Evolutionary conservation across 2,329 filamentous ascomycete species (phyloP).

Genomic region (Phialemoniopsis sp.): DNA sequence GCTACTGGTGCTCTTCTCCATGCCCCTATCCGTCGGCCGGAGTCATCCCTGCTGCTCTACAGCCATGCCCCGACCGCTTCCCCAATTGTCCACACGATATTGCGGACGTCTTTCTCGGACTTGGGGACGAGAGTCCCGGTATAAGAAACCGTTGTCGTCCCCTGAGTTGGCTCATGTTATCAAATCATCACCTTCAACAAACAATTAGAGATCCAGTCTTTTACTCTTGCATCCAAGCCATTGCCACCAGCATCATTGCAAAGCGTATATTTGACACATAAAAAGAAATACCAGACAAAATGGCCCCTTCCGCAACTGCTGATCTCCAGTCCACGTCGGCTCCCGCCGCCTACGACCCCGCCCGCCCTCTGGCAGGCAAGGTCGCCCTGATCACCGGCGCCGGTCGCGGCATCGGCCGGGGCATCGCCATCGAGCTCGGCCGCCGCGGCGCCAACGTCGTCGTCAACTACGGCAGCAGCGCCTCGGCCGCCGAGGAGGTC

Average conservation of each 20-base stretch:
- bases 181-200: too few relatives aligned
- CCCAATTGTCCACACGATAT: too few relatives aligned
- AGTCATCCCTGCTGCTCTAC: too few relatives aligned
- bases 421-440: constrained; percentile 64
- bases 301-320: constrained; percentile 6
- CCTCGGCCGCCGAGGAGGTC: constrained; percentile 49
- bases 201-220: not conserved
- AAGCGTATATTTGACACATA: not conserved
- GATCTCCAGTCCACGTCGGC: not conserved
- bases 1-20: too few relatives aligned
- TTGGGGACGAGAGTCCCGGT: too few relatives aligned
- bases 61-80: too few relatives aligned
- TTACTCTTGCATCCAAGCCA: not conserved
- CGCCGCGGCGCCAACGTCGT: constrained; percentile 60
- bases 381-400: constrained; percentile 60
- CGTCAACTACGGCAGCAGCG: constrained; percentile 62
- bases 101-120: too few relatives aligned
- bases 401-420: constrained; percentile 62
- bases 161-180: too few relatives aligned
- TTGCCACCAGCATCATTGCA: not conserved
- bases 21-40: too few relatives aligned
- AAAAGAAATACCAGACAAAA: constrained; percentile 1
- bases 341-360: constrained; percentile 2
- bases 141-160: too few relatives aligned
- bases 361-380: constrained; percentile 36